Percentiles rank a stretch among this genome's conserved stretches.
Evolutionary conservation across 1,284 basidiomycete genomes (phyloP).

Genomic region (Ustilago bromivora): DNA sequence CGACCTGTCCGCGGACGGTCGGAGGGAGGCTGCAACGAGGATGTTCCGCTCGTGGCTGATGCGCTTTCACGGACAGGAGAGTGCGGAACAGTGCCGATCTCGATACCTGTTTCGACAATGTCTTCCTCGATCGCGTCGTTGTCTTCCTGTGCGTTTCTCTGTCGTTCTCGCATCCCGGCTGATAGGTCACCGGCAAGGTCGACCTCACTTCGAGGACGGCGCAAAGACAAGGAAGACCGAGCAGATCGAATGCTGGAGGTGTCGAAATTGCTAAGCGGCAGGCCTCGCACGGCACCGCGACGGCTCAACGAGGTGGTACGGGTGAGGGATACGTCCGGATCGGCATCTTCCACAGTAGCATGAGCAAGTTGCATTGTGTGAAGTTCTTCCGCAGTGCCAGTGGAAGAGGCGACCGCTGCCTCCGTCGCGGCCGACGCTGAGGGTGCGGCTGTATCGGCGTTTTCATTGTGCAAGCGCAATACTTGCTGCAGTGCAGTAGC

Average conservation of each 20-base stretch:
- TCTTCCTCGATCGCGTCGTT: constrained; percentile 23
- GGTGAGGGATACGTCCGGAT: constrained; percentile 39
- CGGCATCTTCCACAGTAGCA: constrained; percentile 2
- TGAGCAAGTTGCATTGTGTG: background rate
- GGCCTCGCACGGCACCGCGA: constrained; percentile 43
- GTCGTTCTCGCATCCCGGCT: background rate
- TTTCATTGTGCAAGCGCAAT: constrained; percentile 1
- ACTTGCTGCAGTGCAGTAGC: constrained; percentile 15
- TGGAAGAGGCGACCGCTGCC: background rate
- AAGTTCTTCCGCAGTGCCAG: background rate
- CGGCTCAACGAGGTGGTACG: constrained; percentile 32
- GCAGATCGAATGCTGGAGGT: constrained; percentile 32
- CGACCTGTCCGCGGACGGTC: constrained; percentile 22
- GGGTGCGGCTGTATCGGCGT: background rate
- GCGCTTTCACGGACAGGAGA: background rate
- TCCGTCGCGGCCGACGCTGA: background rate
- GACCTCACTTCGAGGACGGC: background rate
- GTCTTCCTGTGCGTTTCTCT: constrained; percentile 3
- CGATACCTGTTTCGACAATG: constrained; percentile 29
- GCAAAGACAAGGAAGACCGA: constrained; percentile 24
- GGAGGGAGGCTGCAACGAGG: constrained; percentile 14
- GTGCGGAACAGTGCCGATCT: constrained; percentile 23
- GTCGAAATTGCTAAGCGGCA: constrained; percentile 26
- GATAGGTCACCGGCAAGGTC: background rate
- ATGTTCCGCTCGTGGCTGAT: background rate